Conservation (phyloP, 495 filamentous ascomycete genomes). For the Penicillium steckii region DNA sequence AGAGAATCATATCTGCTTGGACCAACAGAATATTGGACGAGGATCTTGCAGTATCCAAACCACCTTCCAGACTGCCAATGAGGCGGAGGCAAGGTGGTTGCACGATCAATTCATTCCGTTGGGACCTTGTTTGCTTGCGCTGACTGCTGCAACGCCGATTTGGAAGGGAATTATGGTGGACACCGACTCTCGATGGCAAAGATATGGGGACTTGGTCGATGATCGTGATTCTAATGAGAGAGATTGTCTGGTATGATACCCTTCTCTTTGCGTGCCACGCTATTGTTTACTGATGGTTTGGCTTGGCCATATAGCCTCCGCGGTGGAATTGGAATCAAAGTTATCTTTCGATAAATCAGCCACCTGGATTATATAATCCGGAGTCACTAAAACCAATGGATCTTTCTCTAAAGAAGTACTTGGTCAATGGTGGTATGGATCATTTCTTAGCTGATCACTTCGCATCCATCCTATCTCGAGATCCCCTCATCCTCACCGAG, state of each 20-base stretch:
- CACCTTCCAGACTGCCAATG: constrained; percentile 90
- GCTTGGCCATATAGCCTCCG: constrained; percentile 2
- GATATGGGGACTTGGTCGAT: constrained; percentile 81
- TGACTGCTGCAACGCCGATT: constrained; percentile 88
- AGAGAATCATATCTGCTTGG: constrained; percentile 79
- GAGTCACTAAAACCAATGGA: constrained; percentile 58
- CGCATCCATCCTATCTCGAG: constrained; percentile 87
- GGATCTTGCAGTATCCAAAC: constrained; percentile 87
- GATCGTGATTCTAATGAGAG: constrained; percentile 78
- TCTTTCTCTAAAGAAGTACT: constrained; percentile 63
- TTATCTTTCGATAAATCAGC: constrained; percentile 80
- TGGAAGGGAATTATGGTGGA: constrained; percentile 92
- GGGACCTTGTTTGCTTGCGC: constrained; percentile 78
- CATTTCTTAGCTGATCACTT: constrained; percentile 85
- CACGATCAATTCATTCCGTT: constrained; percentile 90
- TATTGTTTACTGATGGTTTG: neutral
- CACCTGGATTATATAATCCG: constrained; percentile 47
- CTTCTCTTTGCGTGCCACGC: constrained; percentile 24
- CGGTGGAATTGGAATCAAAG: constrained; percentile 86
- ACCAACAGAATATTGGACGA: constrained; percentile 91
- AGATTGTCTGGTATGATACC: constrained; percentile 38
- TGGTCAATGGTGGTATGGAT: constrained; percentile 88
- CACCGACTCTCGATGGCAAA: constrained; percentile 89
- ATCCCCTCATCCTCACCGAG: constrained; percentile 81
- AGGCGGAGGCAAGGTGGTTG: constrained; percentile 77